Base-by-base conservation (phyloP, 2,329 filamentous ascomycete genomes). In the Fusarium chaquense region DNA sequence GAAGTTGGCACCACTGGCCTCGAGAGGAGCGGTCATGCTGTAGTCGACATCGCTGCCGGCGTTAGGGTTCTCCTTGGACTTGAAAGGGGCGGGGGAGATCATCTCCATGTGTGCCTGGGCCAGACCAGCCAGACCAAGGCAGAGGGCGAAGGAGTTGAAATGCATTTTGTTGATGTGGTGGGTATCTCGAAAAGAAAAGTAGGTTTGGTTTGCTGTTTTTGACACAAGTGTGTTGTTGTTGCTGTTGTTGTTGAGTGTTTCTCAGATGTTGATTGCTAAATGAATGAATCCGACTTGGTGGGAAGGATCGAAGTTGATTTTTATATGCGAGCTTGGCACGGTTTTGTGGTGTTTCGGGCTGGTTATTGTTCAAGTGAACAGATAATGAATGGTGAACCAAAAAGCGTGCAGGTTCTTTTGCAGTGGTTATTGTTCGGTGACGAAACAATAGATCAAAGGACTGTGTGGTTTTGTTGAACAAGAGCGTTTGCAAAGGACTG, bases 11-110 rank as follows among this genome's bases (percentile, higher is more conserved):
- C 90, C 90, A 63, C 84, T 82, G 22, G 83, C 75, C 3, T 80
- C 76, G 49, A 96, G 84, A 4, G 93, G 93, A 18, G 85, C 84
- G 36, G 89, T 92, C 82, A 93, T 93, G 72, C 86, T 87, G 82
- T 91, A 93, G 81, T 94, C 91, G 76, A 88, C 84, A 57, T 85
- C 79, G 58, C 80, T 80, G 44, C 75, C 74, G 63, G 76, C 73
- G 73, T 83, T 79, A 49, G 83, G 80, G 80, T 88, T 87, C 77
- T 77, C 78, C 79, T 85, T 86, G 74, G 84, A 86, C 58, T 80
- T 80, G 72, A 89, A 80, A 9, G 87, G 86, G 16, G 84, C 69
- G 12, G 87, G 87, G 66, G 78, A 79, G 45, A 74, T 80, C 83
- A 88, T 85, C 76, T 86, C 82, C 84, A 89, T 88, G 78, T 89